phyloP scores from a whole-genome alignment of 148 eudicot genomes.

The Chenopodium album region DNA sequence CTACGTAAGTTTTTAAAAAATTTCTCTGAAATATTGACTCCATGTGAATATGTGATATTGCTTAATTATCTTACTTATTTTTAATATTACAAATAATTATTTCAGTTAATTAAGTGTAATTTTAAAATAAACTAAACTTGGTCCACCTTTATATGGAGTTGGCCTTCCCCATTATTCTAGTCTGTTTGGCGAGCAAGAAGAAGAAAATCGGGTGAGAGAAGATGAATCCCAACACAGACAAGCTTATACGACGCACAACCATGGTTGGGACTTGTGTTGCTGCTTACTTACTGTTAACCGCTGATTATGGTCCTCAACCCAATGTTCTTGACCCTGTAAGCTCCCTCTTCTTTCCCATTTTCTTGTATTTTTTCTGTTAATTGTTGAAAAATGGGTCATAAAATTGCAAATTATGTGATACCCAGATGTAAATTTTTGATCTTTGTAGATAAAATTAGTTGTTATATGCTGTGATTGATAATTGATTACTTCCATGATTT shows the following conservation, averaged over 20 bases:
- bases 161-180: constrained; percentile 4
- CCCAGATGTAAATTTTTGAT: background rate
- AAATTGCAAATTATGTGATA: background rate
- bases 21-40: too few species aligned
- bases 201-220: background rate
- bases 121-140: too few species aligned
- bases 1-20: too few species aligned
- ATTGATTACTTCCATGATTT: background rate
- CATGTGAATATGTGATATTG: too few species aligned
- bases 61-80: too few species aligned
- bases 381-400: background rate
- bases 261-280: constrained; percentile 64
- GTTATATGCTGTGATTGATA: background rate
- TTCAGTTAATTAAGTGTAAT: too few species aligned
- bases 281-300: constrained; percentile 68
- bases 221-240: constrained; percentile 64
- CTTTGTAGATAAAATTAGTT: constrained; percentile 1
- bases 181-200: background rate
- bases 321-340: constrained; percentile 73
- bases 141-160: too few species aligned
- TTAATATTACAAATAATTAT: too few species aligned
- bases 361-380: background rate
- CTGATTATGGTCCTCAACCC: constrained; percentile 71
- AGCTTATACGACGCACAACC: constrained; percentile 68
- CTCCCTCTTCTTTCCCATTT: background rate